These are phyloP conservation scores for Linum usitatissimum DNA, from an alignment of 345 rosid species.

Conservation along the genomic window DNA sequence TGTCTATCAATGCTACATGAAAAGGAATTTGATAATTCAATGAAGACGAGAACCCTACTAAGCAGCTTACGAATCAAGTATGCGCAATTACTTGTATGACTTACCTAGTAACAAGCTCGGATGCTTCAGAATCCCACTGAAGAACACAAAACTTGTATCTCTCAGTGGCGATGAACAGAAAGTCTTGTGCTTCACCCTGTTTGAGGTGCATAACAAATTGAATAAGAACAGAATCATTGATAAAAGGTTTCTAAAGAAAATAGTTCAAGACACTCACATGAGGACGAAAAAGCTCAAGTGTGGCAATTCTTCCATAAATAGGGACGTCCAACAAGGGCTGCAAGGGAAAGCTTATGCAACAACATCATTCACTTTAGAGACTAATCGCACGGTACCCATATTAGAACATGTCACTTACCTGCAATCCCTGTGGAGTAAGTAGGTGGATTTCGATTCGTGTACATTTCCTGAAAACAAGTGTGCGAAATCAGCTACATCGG, in stretches of 20 bases:
- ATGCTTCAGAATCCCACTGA: conserved; percentile 76
- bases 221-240: conserved; percentile 4
- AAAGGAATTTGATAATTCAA: no score
- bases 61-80: not conserved
- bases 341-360: conserved; percentile 13
- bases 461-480: conserved; percentile 56
- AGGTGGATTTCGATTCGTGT: conserved; percentile 84
- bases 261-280: conserved; percentile 47
- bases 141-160: conserved; percentile 86
- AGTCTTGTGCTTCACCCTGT: conserved; percentile 87
- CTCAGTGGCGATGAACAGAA: conserved; percentile 82
- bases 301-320: conserved; percentile 89
- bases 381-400: not conserved
- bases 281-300: conserved; percentile 82
- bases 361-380: not conserved
- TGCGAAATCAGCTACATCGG: not conserved
- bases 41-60: not conserved
- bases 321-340: conserved; percentile 93
- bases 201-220: conserved; percentile 11
- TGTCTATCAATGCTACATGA: not conserved
- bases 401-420: conserved; percentile 33
- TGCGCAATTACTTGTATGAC: not conserved
- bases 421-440: conserved; percentile 69
- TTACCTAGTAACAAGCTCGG: conserved; percentile 85
- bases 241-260: not conserved